Evolutionary conservation across 305 asterid species (phyloP), one percentile per base, ranked within the genome.

Genomic region (Fraxinus latifolia): DNA sequence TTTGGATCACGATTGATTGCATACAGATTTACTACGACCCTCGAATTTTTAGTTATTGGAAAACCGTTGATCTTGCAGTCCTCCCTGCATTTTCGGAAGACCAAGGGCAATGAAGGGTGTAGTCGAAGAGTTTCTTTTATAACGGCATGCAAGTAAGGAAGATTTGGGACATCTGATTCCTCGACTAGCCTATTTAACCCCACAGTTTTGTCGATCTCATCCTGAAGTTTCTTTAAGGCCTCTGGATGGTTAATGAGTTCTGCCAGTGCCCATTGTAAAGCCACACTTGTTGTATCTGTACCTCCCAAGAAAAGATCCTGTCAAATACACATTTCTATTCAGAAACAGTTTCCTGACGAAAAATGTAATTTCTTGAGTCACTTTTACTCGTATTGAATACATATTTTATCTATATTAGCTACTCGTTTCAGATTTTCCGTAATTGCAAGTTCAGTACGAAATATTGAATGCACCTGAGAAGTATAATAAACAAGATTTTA

Each of bases 231-330:
- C 58, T 21, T 88, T 2, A 76, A 84, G 81, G 67, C 68, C 17
- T 75, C 25, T 9, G 91, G 90, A 58, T 87, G 86, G 34, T 90
- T 88, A 32, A 90, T 86, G 19, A 88, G 89, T 78, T 90, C 91
- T 0, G 93, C 84, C 17, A 90, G 34, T 68, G 91, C 89, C 91
- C 92, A 88, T 71, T 90, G 87, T 21, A 87, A 44, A 27, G 93
- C 89, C 80, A 90, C 84, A 12, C 91, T 90, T 44, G 91, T 88
- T 82, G 93, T 87, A 71, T 90, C 88, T 0, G 90, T 90, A 21
- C 93, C 91, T 7, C 90, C 92, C 15, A 80, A 83, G 53, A 88
- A 88, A 72, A 88, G 74, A 81, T 90, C 90, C 91, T 90, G 88
- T 70, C 21, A 25, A 42, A 25, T 76, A 19, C 78, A 33, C 34